Evolutionary conservation across 2,329 filamentous ascomycete species (phyloP), one percentile per base, ranked within the genome.

Genomic region (Diaporthe destruens): DNA sequence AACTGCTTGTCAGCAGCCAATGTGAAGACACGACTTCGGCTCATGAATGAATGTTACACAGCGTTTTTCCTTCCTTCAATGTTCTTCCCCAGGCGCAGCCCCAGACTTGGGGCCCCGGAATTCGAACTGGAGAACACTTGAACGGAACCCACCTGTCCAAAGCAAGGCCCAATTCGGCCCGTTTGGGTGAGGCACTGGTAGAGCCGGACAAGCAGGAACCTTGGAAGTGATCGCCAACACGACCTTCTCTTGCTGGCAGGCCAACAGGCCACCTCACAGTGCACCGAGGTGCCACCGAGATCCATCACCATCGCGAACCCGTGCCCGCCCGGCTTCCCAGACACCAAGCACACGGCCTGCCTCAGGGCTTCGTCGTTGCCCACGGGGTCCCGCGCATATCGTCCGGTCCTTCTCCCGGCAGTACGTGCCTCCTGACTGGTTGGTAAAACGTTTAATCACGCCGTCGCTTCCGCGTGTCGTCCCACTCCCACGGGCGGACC

Each of bases 201-300:
- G 20, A 6, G 6, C 16, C 39, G 57, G 39, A 20, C 23, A 61
- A 7, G 23, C 32, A 39, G 61, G 61, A 39, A 29, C 29, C 29
- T 29, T 29, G 29, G 29, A 3, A 25, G 51, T 4, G 61, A 66
- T 66, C 61, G 47, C 39, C 61, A 39, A 25, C 2, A 25, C 36
- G 4, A 6, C 44, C 29, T 66, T 39, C 25, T 66, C 44, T 25
- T 53, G n/a, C 44, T 66, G 61, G 23, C 59, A n/a, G n/a, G n/a
- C n/a, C n/a, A n/a, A n/a, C n/a, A 6, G 29, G 59, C 44, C 47
- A 51, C 32, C 20, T 36, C 59, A 36, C 59, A 54, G 42, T 39
- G 44, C 61, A 53, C 61, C 61, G 61, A 66, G 61, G 61, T 66
- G 61, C 44, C 61, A 66, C 61, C 61, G 61, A 66, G 47, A 66